Evolutionary conservation across 2,329 filamentous ascomycete genomes (phyloP).

Genomic region (Penicillium sp.): DNA sequence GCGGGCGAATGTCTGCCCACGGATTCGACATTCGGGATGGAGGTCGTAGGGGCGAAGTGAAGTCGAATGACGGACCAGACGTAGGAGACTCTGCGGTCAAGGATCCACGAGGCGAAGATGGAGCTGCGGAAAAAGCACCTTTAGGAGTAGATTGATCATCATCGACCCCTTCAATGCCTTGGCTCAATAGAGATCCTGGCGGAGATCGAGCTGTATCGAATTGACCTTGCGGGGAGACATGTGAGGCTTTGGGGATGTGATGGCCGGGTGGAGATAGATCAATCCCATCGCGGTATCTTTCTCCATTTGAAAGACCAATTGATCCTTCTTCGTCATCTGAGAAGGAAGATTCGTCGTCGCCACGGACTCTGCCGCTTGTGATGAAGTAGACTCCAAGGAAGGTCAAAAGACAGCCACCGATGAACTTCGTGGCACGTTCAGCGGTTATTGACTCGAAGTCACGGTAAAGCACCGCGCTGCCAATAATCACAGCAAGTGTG

Average conservation of each 20-base stretch:
- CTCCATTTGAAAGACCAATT: constrained; percentile 42
- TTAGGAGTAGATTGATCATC: constrained; percentile 36
- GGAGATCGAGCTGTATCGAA: constrained; percentile 29
- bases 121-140: constrained; percentile 33
- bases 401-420: constrained; percentile 86
- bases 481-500: constrained; percentile 91
- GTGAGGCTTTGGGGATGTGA: constrained; percentile 19
- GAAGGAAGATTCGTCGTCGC: constrained; percentile 63
- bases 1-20: constrained; percentile 35
- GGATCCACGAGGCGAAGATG: constrained; percentile 35
- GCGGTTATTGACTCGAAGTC: constrained; percentile 85
- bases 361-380: constrained; percentile 72
- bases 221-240: constrained; percentile 14
- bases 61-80: constrained; percentile 29
- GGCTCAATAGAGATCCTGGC: constrained; percentile 36
- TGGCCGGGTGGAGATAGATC: constrained; percentile 30
- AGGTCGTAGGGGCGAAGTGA: constrained; percentile 33
- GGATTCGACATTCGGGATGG: constrained; percentile 40
- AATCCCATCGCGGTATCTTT: constrained; percentile 39
- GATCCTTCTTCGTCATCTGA: constrained; percentile 64
- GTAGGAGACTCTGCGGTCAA: constrained; percentile 33
- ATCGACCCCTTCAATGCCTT: constrained; percentile 33
- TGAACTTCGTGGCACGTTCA: constrained; percentile 76
- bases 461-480: constrained; percentile 88
- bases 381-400: constrained; percentile 98